Evolutionary conservation across 192 early-diverging fungal genomes (phyloP).

Genomic region (Helicostylum pulchrum): DNA sequence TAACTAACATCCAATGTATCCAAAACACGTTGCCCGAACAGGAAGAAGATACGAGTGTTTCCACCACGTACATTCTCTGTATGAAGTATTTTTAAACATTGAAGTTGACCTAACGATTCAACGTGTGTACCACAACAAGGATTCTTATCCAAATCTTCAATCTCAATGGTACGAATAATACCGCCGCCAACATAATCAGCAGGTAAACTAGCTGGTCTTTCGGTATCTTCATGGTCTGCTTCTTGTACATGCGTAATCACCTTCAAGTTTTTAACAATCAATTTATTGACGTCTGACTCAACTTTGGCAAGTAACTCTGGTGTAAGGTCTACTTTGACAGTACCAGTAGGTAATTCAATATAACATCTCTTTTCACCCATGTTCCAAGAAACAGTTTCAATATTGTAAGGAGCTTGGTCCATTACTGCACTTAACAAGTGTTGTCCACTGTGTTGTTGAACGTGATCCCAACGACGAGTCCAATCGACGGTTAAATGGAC

Average conservation of each 20-base stretch:
- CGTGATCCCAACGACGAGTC: slow-evolving; percentile 64
- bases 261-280: slow-evolving; percentile 50
- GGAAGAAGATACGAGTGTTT: slow-evolving; percentile 66
- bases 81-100: slow-evolving; percentile 60
- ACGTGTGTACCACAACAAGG: slow-evolving; percentile 79
- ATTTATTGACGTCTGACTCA: slow-evolving; percentile 52
- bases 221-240: slow-evolving; percentile 43
- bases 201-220: slow-evolving; percentile 49
- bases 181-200: slow-evolving; percentile 47
- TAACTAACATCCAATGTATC: slow-evolving; percentile 37
- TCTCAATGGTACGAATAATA: slow-evolving; percentile 46
- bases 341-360: slow-evolving; percentile 54
- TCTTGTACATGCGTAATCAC: slow-evolving; percentile 29
- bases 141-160: slow-evolving; percentile 53
- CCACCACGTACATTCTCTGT: slow-evolving; percentile 62
- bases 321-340: slow-evolving; percentile 29
- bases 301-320: slow-evolving; percentile 43
- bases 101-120: slow-evolving; percentile 54
- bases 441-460: slow-evolving; percentile 78
- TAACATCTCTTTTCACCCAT: slow-evolving; percentile 54
- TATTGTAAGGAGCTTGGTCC: slow-evolving; percentile 52
- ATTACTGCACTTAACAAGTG: slow-evolving; percentile 69
- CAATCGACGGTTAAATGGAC: slow-evolving; percentile 61
- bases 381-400: slow-evolving; percentile 66
- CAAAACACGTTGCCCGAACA: slow-evolving; percentile 59